These are phyloP conservation scores for Dryas drummondii DNA, from an alignment of 306 rosid species.

Conservation along the genomic window DNA sequence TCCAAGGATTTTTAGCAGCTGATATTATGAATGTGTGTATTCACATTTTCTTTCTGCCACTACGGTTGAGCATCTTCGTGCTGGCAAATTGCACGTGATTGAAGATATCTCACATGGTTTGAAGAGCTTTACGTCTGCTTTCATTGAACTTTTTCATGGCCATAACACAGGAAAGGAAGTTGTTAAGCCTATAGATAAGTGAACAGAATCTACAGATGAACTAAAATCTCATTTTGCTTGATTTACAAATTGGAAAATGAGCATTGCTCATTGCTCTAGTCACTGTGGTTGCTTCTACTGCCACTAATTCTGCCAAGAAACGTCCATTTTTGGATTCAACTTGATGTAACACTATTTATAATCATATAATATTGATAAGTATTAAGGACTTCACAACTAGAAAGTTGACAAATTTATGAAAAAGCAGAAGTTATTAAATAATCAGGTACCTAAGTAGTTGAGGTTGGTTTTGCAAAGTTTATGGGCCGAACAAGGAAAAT, in stretches of 20 bases:
- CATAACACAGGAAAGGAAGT: constrained; percentile 69
- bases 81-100: constrained; percentile 36
- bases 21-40: constrained; percentile 40
- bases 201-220: constrained; percentile 6
- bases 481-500: too few species aligned
- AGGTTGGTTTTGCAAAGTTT: too few species aligned
- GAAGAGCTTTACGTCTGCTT: constrained; percentile 63
- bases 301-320: not conserved
- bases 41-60: constrained; percentile 45
- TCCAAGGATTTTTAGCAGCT: constrained; percentile 56
- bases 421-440: too few species aligned
- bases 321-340: not conserved
- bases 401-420: too few species aligned
- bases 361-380: too few species aligned
- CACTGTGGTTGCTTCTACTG: too few species aligned
- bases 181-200: constrained; percentile 37
- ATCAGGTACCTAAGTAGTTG: too few species aligned
- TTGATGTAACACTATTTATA: too few species aligned
- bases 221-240: not conserved
- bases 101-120: constrained; percentile 63
- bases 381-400: too few species aligned
- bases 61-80: constrained; percentile 34
- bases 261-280: not conserved
- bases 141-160: constrained; percentile 60
- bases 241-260: not conserved